Evolutionary conservation across 495 filamentous ascomycete genomes (phyloP).

Genomic region (Hypoxylon subgilvum): DNA sequence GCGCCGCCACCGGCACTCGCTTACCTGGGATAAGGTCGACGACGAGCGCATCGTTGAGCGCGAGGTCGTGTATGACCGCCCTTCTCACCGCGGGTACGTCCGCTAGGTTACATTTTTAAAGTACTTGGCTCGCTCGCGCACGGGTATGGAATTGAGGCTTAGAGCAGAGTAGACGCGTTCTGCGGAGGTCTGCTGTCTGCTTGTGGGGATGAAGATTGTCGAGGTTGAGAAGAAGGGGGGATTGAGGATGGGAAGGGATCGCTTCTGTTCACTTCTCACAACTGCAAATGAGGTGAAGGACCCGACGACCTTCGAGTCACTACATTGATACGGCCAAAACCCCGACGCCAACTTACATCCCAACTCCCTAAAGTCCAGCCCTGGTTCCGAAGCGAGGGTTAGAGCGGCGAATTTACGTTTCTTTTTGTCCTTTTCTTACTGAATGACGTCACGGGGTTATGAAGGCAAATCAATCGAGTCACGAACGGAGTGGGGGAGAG

Average conservation of each 20-base stretch:
- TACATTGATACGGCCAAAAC: too few species aligned
- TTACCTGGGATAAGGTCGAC: constrained; percentile 48
- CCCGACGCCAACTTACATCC: not conserved
- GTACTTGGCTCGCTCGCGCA: not conserved
- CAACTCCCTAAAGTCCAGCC: not conserved
- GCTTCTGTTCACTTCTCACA: too few species aligned
- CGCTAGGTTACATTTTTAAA: too few species aligned
- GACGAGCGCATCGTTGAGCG: constrained; percentile 66
- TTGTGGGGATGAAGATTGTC: constrained; percentile 18
- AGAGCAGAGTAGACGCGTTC: too few species aligned
- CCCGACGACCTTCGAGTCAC: too few species aligned
- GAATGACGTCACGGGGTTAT: constrained; percentile 37
- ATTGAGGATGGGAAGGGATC: not conserved
- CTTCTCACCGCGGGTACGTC: constrained; percentile 41
- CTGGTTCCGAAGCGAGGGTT: not conserved
- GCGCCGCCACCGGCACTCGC: constrained; percentile 44
- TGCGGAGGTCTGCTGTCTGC: constrained; percentile 4
- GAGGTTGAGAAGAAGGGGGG: not conserved
- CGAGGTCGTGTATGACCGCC: constrained; percentile 61
- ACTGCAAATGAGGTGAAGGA: too few species aligned
- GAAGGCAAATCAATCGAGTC: constrained; percentile 15
- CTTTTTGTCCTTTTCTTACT: constrained; percentile 12
- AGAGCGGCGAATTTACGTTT: not conserved
- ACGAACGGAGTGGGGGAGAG: constrained; percentile 17
- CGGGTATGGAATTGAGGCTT: too few species aligned